Conservation (phyloP, 305 asterid species). For the Solanum aculeatissimum region DNA sequence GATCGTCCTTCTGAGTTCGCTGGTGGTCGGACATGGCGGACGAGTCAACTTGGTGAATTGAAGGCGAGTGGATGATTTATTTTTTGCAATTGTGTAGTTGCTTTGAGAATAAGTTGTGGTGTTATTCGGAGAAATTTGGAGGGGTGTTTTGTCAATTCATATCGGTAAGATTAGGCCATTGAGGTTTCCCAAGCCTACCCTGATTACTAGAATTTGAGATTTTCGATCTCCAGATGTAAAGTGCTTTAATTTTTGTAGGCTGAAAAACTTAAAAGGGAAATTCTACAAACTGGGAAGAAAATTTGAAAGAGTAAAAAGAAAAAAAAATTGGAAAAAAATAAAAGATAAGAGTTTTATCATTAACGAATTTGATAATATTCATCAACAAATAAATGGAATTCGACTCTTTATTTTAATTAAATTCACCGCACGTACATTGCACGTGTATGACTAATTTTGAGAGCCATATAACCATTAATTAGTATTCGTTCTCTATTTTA, state of each 20-base stretch:
- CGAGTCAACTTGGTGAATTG: neutral
- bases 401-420: too few species aligned
- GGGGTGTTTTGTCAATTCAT: neutral
- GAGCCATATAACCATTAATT: too few species aligned
- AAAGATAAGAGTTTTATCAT: too few species aligned
- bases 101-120: neutral
- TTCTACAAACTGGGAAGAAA: neutral
- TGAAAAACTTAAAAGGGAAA: neutral
- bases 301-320: neutral
- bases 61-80: neutral
- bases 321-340: too few species aligned
- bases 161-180: neutral
- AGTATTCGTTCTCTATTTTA: too few species aligned
- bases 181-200: neutral
- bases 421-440: too few species aligned
- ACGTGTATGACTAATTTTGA: too few species aligned
- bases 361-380: too few species aligned
- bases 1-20: constrained; percentile 17
- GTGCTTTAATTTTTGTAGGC: neutral
- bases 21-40: constrained; percentile 16
- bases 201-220: neutral
- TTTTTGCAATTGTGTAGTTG: neutral
- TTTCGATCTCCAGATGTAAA: neutral
- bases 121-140: neutral
- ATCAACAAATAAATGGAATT: too few species aligned